Evolutionary conservation across 345 rosid species (phyloP), one percentile per base, ranked within the genome.

Genomic region (Kandelia obovata): DNA sequence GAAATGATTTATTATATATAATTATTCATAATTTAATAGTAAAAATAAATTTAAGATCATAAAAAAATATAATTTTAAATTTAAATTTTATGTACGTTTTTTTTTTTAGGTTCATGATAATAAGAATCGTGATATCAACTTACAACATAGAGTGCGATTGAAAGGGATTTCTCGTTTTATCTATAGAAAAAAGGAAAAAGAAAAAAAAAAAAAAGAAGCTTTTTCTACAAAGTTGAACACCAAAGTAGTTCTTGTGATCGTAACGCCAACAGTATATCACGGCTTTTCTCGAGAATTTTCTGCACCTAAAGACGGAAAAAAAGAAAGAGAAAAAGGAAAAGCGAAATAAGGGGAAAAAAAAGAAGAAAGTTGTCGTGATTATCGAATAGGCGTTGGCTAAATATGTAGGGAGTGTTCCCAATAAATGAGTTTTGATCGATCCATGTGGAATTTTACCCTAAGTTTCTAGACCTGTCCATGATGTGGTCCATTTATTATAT

Each of bases 401-500:
- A 37, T 16, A 5, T 1, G 56, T 23, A 26, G 25, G 65, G 9
- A 19, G 78, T 73, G 80, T 79, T 73, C 80, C 82, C 64, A 2
- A 26, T 34, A 61, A 61, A 55, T 61, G 61, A 79, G 21, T 64
- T 74, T 58, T 34, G 68, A 64, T 28, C 47, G 53, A 56, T 23
- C 70, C 73, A 58, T 30, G 46, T 31, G 35, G 5, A 60, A 53
- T 17, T 60, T 64, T 15, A 52, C 66, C 27, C 23, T 3, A 52
- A 16, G 34, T 67, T 47, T 53, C 65, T 7, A 47, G 17, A 13
- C 7, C 6, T 58, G 59, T 26, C 60, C 70, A 58, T 8, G 10
- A 23, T 34, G 73, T 76, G 73, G 80, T 73, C 80, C 83, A 56
- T 65, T 62, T 5, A 5, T 58, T 47, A 47, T 3, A 53, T 66